These are phyloP conservation scores for Talaromyces thailandensis DNA, from an alignment of 495 filamentous ascomycete species.

Conservation along the genomic window DNA sequence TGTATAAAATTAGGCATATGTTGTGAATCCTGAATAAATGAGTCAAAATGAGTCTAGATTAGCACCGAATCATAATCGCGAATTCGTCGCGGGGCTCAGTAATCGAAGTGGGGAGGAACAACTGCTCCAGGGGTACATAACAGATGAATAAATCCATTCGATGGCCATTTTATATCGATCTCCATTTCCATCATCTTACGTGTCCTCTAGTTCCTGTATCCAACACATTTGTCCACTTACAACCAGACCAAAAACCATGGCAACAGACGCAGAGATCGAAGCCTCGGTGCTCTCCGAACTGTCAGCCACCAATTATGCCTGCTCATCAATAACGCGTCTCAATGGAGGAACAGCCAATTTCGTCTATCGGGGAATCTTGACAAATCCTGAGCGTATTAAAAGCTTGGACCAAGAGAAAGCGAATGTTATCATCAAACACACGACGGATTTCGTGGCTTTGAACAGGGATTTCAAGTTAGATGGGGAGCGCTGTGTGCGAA, in stretches of 20 bases:
- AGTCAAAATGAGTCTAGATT: neutral
- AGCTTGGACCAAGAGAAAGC: neutral
- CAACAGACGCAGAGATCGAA: constrained; percentile 2
- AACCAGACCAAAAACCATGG: too few species aligned
- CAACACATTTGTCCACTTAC: too few species aligned
- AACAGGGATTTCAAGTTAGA: constrained; percentile 38
- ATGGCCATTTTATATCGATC: neutral
- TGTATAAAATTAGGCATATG: neutral
- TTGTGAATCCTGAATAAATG: neutral
- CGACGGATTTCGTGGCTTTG: constrained; percentile 39
- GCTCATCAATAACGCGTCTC: constrained; percentile 35
- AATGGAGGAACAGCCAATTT: constrained; percentile 53
- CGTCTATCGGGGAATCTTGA: constrained; percentile 41
- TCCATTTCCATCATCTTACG: neutral
- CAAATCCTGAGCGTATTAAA: neutral
- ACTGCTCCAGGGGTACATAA: neutral
- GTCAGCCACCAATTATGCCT: constrained; percentile 34
- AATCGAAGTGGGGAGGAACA: neutral
- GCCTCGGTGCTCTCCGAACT: neutral
- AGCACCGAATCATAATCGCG: neutral
- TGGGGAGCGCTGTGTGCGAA: constrained; percentile 38
- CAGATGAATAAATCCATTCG: neutral
- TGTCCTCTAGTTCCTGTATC: too few species aligned
- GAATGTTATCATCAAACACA: constrained; percentile 47
- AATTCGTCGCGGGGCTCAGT: neutral